Conservation (phyloP, 2,329 filamentous ascomycete genomes). For the Talaromyces atroroseus region DNA sequence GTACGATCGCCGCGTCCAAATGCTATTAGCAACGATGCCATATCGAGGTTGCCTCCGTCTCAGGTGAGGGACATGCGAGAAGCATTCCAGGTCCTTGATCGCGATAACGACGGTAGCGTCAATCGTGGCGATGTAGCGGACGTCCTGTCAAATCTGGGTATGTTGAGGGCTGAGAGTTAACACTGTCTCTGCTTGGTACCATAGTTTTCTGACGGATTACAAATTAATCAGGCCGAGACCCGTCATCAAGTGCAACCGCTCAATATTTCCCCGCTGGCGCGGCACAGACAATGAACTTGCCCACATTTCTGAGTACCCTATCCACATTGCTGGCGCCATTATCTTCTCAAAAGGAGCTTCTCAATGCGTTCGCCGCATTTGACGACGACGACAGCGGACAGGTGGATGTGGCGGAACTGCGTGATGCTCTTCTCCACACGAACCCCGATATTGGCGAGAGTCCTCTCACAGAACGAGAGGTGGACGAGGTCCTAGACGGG, state of each 20-base stretch:
- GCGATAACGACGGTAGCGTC: conserved; percentile 78
- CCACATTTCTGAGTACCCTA: conserved; percentile 77
- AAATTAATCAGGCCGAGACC: conserved; percentile 59
- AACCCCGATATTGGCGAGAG: conserved; percentile 66
- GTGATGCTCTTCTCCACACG: conserved; percentile 76
- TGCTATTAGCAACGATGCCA: conserved; percentile 26
- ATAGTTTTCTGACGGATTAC: not conserved
- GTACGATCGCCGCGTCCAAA: conserved; percentile 21
- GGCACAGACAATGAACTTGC: conserved; percentile 71
- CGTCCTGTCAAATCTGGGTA: conserved; percentile 80
- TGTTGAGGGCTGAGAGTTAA: conserved; percentile 9
- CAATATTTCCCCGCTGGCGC: conserved; percentile 74
- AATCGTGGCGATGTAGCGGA: conserved; percentile 78
- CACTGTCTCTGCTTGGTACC: not conserved
- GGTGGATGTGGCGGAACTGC: conserved; percentile 75
- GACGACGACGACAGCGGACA: conserved; percentile 94
- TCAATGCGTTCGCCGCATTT: conserved; percentile 89
- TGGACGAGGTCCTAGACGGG: conserved; percentile 80
- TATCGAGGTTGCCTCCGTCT: conserved; percentile 61
- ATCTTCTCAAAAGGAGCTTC: conserved; percentile 71
- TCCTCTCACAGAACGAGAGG: conserved; percentile 63
- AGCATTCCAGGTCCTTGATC: conserved; percentile 87
- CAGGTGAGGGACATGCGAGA: conserved; percentile 86
- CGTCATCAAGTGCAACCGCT: conserved; percentile 64
- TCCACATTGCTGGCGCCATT: conserved; percentile 68